Base-by-base conservation (phyloP, 305 asterid genomes). In the Ilex paraguariensis region DNA sequence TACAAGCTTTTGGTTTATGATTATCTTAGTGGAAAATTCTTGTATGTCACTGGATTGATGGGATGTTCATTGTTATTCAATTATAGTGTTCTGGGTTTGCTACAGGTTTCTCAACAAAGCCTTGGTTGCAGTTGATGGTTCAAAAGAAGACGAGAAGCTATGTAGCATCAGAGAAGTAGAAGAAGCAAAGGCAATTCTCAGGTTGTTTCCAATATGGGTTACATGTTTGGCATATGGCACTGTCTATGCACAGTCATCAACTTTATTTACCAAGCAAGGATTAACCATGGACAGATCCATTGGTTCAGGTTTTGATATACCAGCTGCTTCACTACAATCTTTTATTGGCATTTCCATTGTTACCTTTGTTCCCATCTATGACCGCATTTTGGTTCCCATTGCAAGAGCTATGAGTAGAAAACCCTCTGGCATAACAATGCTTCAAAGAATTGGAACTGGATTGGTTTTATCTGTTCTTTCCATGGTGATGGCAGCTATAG, bases 361-460 rank as follows among this genome's bases (percentile, higher is more conserved):
- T 6, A 31, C 28, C 14, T 28, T 30, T 40, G 28, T 56, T 31
- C 42, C 44, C 13, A 30, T 56, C 13, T 56, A 56, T 32, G 60
- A 56, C 44, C 16, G 60, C 15, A 2, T 56, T 8, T 56, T 56
- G 39, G 42, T 56, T 56, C 60, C 60, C 10, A 31, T 32, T 9
- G 44, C 44, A 3, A 56, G 60, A 56, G 44, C 39, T 6, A 28
- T 28, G 3, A 56, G 42, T 13, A 30, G 44, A 10, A 56, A 56
- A 12, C 60, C 60, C 39, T 28, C 42, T 10, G 60, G 60, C 39
- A 56, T 56, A 30, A 56, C 60, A 32, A 28, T 56, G 44, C 60
- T 56, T 12, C 60, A 56, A 31, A 30, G 60, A 56, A 56, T 56
- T 12, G 60, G 42, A 30, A 56, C 44, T 28, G 60, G 60, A 32